Evolutionary conservation across 768 basidiomycete species (phyloP).

Genomic region (Tylopilus rubrobrunneus): DNA sequence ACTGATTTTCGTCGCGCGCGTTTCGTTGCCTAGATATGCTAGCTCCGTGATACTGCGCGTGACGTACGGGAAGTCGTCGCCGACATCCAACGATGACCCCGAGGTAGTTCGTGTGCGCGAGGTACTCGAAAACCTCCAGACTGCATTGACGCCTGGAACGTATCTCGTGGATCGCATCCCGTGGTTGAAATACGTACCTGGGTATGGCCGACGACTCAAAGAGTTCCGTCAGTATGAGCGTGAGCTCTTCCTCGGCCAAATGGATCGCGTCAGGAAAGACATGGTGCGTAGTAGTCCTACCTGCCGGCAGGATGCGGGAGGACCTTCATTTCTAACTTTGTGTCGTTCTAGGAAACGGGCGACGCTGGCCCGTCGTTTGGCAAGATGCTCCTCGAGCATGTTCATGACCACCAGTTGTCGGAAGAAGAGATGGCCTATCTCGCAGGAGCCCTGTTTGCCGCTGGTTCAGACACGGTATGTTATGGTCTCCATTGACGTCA

Average conservation of each 20-base stretch:
- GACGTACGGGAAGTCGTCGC: slow-evolving; percentile 24
- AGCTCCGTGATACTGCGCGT: slow-evolving; percentile 20
- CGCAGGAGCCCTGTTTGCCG: slow-evolving; percentile 58
- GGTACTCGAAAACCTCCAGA: slow-evolving; percentile 20
- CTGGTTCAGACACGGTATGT: slow-evolving; percentile 49
- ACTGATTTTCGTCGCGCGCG: too few species aligned
- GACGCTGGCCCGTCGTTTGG: slow-evolving; percentile 36
- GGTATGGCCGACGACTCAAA: slow-evolving; percentile 50
- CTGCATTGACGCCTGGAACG: slow-evolving; percentile 31
- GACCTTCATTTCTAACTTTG: not conserved
- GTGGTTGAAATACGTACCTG: slow-evolving; percentile 44
- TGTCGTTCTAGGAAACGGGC: slow-evolving; percentile 4
- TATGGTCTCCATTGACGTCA: not conserved
- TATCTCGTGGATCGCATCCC: slow-evolving; percentile 34
- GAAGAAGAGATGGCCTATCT: slow-evolving; percentile 54
- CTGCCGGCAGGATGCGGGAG: too few species aligned
- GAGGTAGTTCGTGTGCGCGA: slow-evolving; percentile 16
- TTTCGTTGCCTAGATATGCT: slow-evolving; percentile 9
- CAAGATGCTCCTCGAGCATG: slow-evolving; percentile 48
- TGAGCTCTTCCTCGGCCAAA: slow-evolving; percentile 44
- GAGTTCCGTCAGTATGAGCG: slow-evolving; percentile 51
- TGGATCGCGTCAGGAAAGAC: slow-evolving; percentile 16
- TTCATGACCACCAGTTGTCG: slow-evolving; percentile 44
- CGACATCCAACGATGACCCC: slow-evolving; percentile 16
- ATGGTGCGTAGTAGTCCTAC: not conserved